Conservation (phyloP, 129 eudicot species). For the Lactuca sativa region DNA sequence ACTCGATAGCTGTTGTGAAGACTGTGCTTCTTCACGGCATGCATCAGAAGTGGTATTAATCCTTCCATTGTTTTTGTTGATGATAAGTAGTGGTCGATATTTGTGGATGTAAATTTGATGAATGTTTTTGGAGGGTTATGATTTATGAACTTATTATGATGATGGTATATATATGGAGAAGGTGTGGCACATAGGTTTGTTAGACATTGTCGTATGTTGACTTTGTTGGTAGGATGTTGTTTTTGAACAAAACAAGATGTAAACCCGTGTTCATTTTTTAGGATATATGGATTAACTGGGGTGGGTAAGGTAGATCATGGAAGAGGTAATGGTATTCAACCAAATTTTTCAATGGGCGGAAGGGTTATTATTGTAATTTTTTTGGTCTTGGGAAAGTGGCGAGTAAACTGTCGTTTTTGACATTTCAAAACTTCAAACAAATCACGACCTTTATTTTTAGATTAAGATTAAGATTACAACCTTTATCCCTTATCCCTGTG, state of each 20-base stretch:
- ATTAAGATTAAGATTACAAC: too few relatives aligned
- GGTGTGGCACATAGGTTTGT: background rate
- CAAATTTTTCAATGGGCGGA: too few relatives aligned
- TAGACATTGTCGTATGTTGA: constrained; percentile 2
- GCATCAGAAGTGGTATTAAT: constrained; percentile 38
- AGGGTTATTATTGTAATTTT: too few relatives aligned
- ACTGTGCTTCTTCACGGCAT: constrained; percentile 35
- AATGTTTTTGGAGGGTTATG: background rate
- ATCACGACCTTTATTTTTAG: too few relatives aligned
- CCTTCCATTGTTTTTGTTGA: constrained; percentile 28
- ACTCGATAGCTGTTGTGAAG: constrained; percentile 29
- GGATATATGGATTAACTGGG: background rate
- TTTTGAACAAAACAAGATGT: background rate
- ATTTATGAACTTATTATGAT: too few relatives aligned
- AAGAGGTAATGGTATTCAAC: too few relatives aligned
- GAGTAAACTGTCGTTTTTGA: too few relatives aligned
- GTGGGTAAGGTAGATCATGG: background rate
- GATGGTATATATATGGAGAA: background rate
- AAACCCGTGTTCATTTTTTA: background rate
- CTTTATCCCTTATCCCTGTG: too few relatives aligned
- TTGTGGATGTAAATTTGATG: background rate
- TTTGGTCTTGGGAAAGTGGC: too few relatives aligned
- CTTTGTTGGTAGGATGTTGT: constrained; percentile 1
- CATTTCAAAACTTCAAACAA: too few relatives aligned
- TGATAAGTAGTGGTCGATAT: too few relatives aligned